Percentiles rank a stretch among this genome's conserved stretches.
Evolutionary conservation across 306 rosid genomes (phyloP).

Genomic region (Medicago ruthenica): DNA sequence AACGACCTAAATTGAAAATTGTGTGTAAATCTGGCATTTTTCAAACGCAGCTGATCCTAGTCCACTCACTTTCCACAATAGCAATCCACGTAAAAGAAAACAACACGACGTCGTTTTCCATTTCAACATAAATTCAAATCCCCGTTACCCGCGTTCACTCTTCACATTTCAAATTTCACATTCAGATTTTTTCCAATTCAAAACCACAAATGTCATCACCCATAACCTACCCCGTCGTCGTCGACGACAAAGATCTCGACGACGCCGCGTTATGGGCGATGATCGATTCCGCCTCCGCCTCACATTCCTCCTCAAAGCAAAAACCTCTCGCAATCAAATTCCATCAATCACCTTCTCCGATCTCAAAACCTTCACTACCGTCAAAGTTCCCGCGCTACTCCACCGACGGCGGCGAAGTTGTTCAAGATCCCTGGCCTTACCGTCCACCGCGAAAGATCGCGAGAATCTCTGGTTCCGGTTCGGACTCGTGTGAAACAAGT

Average conservation of each 20-base stretch:
- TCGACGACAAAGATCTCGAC: slow-evolving; percentile 87
- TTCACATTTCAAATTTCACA: too few relatives aligned
- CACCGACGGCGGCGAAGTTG: slow-evolving; percentile 54
- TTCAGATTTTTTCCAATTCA: too few relatives aligned
- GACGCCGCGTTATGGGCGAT: slow-evolving; percentile 93
- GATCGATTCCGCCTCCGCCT: slow-evolving; percentile 83
- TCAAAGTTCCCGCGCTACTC: slow-evolving; percentile 46
- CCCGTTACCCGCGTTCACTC: too few relatives aligned
- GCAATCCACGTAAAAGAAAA: too few relatives aligned
- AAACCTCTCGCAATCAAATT: slow-evolving; percentile 56
- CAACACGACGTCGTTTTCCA: too few relatives aligned
- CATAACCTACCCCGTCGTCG: slow-evolving; percentile 46
- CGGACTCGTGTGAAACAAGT: slow-evolving; percentile 48
- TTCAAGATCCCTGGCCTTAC: slow-evolving; percentile 70
- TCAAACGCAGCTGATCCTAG: too few relatives aligned
- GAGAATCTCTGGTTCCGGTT: slow-evolving; percentile 49
- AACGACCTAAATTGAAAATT: too few relatives aligned
- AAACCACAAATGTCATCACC: slow-evolving; percentile 53
- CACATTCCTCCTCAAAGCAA: slow-evolving; percentile 60
- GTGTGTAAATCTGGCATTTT: too few relatives aligned
- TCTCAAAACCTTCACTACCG: slow-evolving; percentile 56
- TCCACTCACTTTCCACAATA: too few relatives aligned
- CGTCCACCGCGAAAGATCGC: slow-evolving; percentile 72
- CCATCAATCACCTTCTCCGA: slow-evolving; percentile 46
- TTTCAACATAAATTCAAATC: too few relatives aligned